A percentile compares a stretch with the other conserved stretches of the same genome.
Conservation (phyloP, 1,284 basidiomycete species). For the Grifola frondosa region DNA sequence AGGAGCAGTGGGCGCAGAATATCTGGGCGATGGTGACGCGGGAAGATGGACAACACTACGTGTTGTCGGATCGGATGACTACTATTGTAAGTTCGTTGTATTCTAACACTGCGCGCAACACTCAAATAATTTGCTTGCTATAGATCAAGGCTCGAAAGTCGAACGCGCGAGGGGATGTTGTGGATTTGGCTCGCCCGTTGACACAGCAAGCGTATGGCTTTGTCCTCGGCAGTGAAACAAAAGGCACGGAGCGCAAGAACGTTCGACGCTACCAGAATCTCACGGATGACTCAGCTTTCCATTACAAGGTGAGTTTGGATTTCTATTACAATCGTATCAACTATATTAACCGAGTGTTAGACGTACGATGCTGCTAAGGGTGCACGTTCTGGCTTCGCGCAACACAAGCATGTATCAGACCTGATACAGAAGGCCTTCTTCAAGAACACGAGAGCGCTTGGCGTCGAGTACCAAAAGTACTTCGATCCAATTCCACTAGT, state of each 20-base stretch:
- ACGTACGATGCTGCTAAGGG: not conserved
- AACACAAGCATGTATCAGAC: not conserved
- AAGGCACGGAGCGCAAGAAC: not conserved
- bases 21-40: too few species aligned
- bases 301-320: conserved; percentile 6
- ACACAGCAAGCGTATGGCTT: not conserved
- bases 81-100: not conserved
- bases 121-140: not conserved
- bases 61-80: conserved; percentile 6
- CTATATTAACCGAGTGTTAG: not conserved
- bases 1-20: too few species aligned
- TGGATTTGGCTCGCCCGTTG: not conserved
- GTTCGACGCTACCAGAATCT: not conserved
- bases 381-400: not conserved
- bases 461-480: not conserved
- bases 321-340: not conserved
- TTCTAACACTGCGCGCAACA: not conserved
- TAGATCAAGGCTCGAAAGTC: conserved; percentile 4
- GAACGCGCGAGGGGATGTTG: conserved; percentile 1
- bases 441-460: not conserved
- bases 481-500: conserved; percentile 2
- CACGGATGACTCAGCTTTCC: not conserved
- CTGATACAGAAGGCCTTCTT: conserved; percentile 1
- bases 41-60: not conserved
- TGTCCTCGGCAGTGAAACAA: not conserved